These are phyloP conservation scores for Fusarium decemcellulare DNA, from an alignment of 2,329 filamentous ascomycete species.

Conservation along the genomic window DNA sequence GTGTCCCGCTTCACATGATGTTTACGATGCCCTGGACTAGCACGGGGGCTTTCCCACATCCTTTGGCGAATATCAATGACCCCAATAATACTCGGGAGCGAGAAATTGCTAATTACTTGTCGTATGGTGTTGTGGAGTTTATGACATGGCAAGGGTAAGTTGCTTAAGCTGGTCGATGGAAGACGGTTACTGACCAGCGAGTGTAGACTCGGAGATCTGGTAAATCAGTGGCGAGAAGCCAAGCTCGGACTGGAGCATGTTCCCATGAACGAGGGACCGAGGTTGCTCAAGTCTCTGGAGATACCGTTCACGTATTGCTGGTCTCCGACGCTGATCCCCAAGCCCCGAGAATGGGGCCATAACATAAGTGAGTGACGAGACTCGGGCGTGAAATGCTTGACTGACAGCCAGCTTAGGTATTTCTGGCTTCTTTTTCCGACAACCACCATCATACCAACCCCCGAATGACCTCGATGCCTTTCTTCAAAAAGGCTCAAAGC, in stretches of 20 bases:
- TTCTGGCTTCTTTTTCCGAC: slow-evolving; percentile 3
- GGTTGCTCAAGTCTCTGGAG: slow-evolving; percentile 60
- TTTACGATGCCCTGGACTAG: slow-evolving; percentile 89
- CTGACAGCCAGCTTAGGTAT: neutral
- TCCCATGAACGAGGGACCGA: neutral
- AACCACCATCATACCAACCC: slow-evolving; percentile 61
- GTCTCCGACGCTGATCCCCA: slow-evolving; percentile 76
- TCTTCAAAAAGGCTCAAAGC: slow-evolving; percentile 68
- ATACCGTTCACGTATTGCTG: slow-evolving; percentile 83
- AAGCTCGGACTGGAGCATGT: slow-evolving; percentile 73
- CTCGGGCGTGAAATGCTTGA: neutral
- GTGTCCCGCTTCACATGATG: slow-evolving; percentile 85
- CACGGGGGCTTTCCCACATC: slow-evolving; percentile 81
- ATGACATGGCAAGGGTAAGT: slow-evolving; percentile 85
- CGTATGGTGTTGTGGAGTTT: slow-evolving; percentile 84
- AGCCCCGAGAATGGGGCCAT: slow-evolving; percentile 75
- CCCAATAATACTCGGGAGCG: slow-evolving; percentile 60
- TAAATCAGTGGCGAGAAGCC: slow-evolving; percentile 80
- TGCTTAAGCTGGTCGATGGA: neutral
- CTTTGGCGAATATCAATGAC: slow-evolving; percentile 78
- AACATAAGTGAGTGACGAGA: neutral
- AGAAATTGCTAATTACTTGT: slow-evolving; percentile 83
- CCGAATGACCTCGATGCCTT: slow-evolving; percentile 68
- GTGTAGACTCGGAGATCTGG: slow-evolving; percentile 74
- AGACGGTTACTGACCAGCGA: neutral